phyloP scores from a whole-genome alignment of 805 yeast species.

The Huiozyma sinensis region DNA sequence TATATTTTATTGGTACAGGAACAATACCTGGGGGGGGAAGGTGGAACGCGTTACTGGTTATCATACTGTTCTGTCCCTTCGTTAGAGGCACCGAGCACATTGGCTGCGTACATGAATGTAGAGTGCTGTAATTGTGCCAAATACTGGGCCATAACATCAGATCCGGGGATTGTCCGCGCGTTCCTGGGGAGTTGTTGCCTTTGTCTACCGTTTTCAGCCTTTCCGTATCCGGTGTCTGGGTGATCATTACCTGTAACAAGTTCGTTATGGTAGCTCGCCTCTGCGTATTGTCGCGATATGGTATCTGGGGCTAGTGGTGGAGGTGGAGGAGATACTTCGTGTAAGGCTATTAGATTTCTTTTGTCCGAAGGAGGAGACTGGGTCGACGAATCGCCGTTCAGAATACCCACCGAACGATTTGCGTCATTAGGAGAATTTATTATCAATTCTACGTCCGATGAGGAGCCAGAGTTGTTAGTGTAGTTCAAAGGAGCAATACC shows the following conservation, averaged over 20 bases:
- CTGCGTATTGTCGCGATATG: background rate
- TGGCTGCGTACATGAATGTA: conserved; percentile 41
- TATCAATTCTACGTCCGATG: conserved; percentile 9
- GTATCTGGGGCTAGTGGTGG: background rate
- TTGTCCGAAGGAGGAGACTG: background rate
- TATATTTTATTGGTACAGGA: no score
- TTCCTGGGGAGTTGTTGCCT: background rate
- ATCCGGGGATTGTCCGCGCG: conserved; percentile 37
- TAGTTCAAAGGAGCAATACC: background rate
- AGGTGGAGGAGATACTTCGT: background rate
- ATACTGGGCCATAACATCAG: conserved; percentile 71
- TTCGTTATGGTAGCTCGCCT: background rate
- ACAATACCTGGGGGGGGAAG: no score
- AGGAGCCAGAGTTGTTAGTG: background rate
- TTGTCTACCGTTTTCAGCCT: background rate
- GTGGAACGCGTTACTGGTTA: no score
- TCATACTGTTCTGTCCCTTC: conserved; percentile 13
- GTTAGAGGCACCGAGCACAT: conserved; percentile 42
- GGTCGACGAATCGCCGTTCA: background rate
- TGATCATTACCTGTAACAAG: background rate
- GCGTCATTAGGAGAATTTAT: conserved; percentile 8
- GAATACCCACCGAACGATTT: background rate
- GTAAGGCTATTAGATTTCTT: no score
- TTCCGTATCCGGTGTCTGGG: no score
- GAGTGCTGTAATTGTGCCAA: conserved; percentile 64